Conservation (phyloP, 805 yeast genomes). For the Metschnikowia cerradonensis region DNA sequence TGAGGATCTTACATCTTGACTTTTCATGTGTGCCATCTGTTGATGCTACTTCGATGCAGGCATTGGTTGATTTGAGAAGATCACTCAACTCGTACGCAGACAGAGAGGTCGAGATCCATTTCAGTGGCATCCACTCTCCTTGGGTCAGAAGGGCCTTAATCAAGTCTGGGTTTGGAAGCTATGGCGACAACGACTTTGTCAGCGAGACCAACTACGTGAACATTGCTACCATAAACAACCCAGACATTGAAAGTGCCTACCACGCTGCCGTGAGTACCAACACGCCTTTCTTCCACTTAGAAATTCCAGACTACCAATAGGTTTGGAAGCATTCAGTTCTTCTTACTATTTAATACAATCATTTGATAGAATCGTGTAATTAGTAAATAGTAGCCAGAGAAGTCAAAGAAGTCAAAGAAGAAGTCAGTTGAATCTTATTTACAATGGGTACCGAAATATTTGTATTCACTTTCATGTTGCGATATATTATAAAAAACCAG, state of each 20-base stretch:
- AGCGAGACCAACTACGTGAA: conserved; percentile 40
- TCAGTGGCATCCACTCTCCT: conserved; percentile 76
- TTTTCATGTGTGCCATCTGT: conserved; percentile 70
- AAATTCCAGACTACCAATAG: conserved; percentile 54
- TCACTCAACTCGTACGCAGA: conserved; percentile 72
- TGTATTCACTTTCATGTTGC: conserved; percentile 1
- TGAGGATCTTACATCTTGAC: conserved; percentile 74
- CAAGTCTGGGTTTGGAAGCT: conserved; percentile 72
- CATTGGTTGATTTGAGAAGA: conserved; percentile 69
- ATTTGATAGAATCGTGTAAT: too few relatives aligned
- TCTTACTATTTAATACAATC: background rate
- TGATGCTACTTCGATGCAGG: conserved; percentile 78
- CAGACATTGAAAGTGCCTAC: conserved; percentile 37
- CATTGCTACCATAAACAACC: conserved; percentile 27
- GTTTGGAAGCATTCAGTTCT: background rate
- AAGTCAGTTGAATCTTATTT: background rate
- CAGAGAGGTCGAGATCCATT: conserved; percentile 83
- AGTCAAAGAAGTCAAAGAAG: background rate
- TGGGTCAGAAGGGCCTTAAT: conserved; percentile 81
- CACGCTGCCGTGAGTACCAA: conserved; percentile 58
- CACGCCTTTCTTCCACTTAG: conserved; percentile 76
- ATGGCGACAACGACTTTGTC: conserved; percentile 37
- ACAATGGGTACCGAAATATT: background rate
- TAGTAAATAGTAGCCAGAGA: too few relatives aligned
- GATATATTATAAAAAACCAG: background rate